Percentiles rank a stretch among this genome's conserved stretches.
Evolutionary conservation across 768 basidiomycete species (phyloP).

Genomic region (Suillus subluteus): DNA sequence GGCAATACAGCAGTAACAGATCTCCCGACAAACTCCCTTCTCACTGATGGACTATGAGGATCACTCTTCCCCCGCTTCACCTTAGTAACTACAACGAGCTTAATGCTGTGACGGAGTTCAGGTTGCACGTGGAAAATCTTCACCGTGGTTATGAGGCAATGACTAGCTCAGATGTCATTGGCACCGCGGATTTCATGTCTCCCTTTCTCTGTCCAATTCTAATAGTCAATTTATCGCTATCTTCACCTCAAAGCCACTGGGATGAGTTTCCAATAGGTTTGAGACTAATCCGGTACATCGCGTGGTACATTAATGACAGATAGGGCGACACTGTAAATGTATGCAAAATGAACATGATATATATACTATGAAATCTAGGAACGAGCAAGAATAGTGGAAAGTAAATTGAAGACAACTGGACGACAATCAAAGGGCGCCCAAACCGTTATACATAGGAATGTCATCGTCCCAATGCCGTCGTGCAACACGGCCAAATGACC

Average conservation of each 20-base stretch:
- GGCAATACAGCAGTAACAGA: conserved; percentile 7
- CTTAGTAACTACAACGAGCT: conserved; percentile 4
- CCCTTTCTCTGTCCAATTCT: conserved; percentile 3
- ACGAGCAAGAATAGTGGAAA: conserved; percentile 20
- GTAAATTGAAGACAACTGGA: conserved; percentile 2
- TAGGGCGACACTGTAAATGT: conserved; percentile 21
- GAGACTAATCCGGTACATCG: conserved; percentile 26
- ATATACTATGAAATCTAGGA: conserved; percentile 17
- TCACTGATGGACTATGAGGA: conserved; percentile 5
- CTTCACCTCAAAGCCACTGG: conserved; percentile 4
- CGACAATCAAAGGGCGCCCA: conserved; percentile 26
- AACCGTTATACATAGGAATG: conserved; percentile 37
- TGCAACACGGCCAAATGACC: conserved; percentile 21
- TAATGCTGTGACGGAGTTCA: background rate
- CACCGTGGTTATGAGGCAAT: background rate
- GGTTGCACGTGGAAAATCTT: background rate
- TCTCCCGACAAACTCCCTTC: conserved; percentile 3
- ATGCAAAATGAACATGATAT: conserved; percentile 17
- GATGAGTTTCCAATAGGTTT: conserved; percentile 9
- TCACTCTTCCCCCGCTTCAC: background rate
- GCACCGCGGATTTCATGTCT: background rate
- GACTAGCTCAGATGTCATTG: conserved; percentile 6
- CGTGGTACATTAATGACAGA: conserved; percentile 34
- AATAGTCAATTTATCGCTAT: conserved; percentile 7
- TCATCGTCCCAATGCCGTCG: conserved; percentile 28